A percentile compares a stretch with the other conserved stretches of the same genome.
Conservation (phyloP, 352 stramenopile genomes). For the Aphanomyces invadans region DNA sequence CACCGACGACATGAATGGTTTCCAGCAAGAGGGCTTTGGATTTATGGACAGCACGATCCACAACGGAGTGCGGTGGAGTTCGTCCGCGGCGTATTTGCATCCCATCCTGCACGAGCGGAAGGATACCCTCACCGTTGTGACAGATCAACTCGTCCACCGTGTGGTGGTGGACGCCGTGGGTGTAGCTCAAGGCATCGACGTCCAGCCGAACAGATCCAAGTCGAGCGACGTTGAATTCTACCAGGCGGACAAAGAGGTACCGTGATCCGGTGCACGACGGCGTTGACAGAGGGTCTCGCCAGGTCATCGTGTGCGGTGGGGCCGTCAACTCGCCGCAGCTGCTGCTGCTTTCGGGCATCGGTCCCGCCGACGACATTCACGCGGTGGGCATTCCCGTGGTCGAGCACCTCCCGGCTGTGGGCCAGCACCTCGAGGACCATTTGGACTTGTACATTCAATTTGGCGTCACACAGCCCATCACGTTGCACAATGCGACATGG, state of each 20-base stretch:
- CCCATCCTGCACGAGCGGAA: slow-evolving; percentile 42
- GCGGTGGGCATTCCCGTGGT: slow-evolving; percentile 66
- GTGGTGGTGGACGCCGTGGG: slow-evolving; percentile 70
- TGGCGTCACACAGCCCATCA: slow-evolving; percentile 82
- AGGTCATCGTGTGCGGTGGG: slow-evolving; percentile 78
- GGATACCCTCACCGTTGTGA: slow-evolving; percentile 66
- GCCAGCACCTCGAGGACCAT: slow-evolving; percentile 86
- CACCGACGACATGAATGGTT: slow-evolving; percentile 86
- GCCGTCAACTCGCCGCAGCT: slow-evolving; percentile 85
- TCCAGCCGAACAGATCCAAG: slow-evolving; percentile 42
- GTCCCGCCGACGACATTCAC: slow-evolving; percentile 61
- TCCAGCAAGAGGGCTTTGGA: slow-evolving; percentile 84
- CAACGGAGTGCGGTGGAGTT: slow-evolving; percentile 75
- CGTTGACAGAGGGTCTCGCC: neutral
- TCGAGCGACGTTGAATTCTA: slow-evolving; percentile 40
- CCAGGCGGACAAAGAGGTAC: slow-evolving; percentile 70
- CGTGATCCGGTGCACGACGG: neutral
- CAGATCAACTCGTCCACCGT: slow-evolving; percentile 77
- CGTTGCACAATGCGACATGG: slow-evolving; percentile 84
- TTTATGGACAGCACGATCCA: slow-evolving; percentile 86
- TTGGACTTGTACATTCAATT: slow-evolving; percentile 86
- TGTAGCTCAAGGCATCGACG: slow-evolving; percentile 64
- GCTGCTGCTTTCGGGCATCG: slow-evolving; percentile 83
- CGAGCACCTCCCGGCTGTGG: slow-evolving; percentile 68
- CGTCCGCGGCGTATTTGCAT: slow-evolving; percentile 66